Base-by-base conservation (phyloP, 257 asterid species). In the Solanum chmielewskii region DNA sequence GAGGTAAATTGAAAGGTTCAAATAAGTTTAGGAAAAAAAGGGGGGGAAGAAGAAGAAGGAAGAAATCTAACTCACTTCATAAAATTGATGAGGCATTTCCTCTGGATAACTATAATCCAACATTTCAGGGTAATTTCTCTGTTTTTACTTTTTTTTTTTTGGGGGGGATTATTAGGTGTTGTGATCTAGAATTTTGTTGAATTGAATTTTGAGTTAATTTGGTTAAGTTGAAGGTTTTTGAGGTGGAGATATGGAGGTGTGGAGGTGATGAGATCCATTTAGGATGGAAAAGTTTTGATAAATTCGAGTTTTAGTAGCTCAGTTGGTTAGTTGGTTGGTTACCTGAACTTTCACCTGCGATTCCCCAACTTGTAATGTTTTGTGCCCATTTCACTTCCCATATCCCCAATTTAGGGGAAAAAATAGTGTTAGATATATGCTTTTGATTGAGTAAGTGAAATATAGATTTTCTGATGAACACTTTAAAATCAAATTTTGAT, bases 31-130 rank as follows among this genome's bases (percentile, higher is more conserved):
- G 93, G 39, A 93, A 88, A 90, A 91, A 93, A 68, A 93, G 90
- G 52, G 93, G 90, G 52, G 93, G 60, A 86, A 74, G 88, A 93
- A 86, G 88, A 91, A 90, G 83, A 91, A 92, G 78, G 91, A 76
- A 60, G 71, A 64, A 64, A 42, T 75, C 93, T 70, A 93, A 86
- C 81, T 90, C 96, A 6, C 92, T 94, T 69, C 95, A 90, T 13
- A 93, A 84, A 88, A 88, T 88, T 78, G 97, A 88, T 10, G 92
- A 92, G 90, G 73, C 98, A 88, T 82, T 94, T 86, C 95, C 93
- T 23, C 78, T 83, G 86, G 94, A 93, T 92, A 98, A 92, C 29
- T 39, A 81, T 83, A 94, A 91, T 85, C 94, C 94, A 66, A 85
- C 92, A 47, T 87, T 90, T 88, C 93, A 89, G 71, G 98, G 99